Base-by-base conservation (phyloP, 148 eudicot species). In the Rhododendron ovatum region DNA sequence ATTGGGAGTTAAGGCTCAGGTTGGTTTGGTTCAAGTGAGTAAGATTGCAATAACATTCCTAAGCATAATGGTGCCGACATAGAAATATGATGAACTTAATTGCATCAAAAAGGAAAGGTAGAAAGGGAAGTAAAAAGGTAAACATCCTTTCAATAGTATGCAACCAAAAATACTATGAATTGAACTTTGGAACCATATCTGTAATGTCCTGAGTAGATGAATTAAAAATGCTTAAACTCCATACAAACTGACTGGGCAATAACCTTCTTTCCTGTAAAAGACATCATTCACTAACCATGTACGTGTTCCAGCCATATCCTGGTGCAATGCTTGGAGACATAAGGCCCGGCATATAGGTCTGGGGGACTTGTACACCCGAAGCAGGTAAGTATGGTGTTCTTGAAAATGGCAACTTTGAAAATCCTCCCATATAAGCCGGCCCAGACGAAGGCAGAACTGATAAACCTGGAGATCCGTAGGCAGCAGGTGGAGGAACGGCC, bases 251-350 rank as follows among this genome's bases (percentile, higher is more conserved):
- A 12, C 24, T 20, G 24, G 55, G 51, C 41, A 24, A 75, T 50
- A 41, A 24, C 47, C 33, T 74, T 73, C 20, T 73, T 51, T 33
- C 63, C 33, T 33, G 35, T 47, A 26, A 12, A 73, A 50, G 53
- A 78, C 7, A 77, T 7, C 39, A n/a, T n/a, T 47, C 57, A 87
- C 90, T 84, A n/a, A 94, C 96, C 95, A 90, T 78, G 86, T 92
- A 92, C 48, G 84, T 84, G 86, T 86, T 92, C 96, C 93, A 92
- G 88, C 87, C 85, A 88, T 85, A 89, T 12, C 86, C 33, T 76
- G 87, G 82, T 78, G 82, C 81, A 78, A 81, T 80, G 59, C 89
- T 90, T 77, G 91, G 88, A 48, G 93, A 89, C 63, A 88, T 63
- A 85, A 86, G 61, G 61, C 61, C 61, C 7, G 95, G 92, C 91